A percentile compares a stretch with the other conserved stretches of the same genome.
phyloP scores from a whole-genome alignment of 306 rosid genomes.

The Parietaria judaica region DNA sequence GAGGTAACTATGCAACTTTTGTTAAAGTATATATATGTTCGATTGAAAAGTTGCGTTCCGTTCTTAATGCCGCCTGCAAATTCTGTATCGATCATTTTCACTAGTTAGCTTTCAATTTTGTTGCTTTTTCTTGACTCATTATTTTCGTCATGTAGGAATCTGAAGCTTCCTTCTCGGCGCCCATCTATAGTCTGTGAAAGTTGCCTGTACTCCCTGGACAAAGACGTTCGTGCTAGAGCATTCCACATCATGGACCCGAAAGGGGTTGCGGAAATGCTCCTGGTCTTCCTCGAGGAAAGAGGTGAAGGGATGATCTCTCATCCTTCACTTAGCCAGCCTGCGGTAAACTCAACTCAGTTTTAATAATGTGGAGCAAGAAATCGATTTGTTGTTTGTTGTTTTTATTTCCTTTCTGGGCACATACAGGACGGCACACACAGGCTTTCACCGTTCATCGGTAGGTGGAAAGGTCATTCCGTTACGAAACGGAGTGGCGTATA shows the following conservation, averaged over 20 bases:
- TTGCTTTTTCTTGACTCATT: neutral
- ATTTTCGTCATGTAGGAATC: constrained; percentile 48
- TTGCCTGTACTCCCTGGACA: constrained; percentile 62
- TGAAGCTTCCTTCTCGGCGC: constrained; percentile 78
- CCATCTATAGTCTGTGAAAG: constrained; percentile 92
- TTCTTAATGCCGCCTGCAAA: neutral
- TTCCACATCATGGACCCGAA: constrained; percentile 89
- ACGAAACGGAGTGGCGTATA: constrained; percentile 94
- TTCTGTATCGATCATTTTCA: neutral
- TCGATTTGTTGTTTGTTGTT: constrained; percentile 1
- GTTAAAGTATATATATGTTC: neutral
- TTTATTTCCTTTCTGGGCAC: constrained; percentile 7
- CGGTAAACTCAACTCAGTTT: constrained; percentile 28
- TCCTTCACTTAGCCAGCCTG: constrained; percentile 31
- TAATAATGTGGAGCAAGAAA: neutral
- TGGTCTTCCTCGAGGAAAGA: constrained; percentile 79
- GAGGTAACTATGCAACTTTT: constrained; percentile 22
- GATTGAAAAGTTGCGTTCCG: neutral
- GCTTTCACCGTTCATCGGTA: constrained; percentile 75
- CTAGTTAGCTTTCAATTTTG: constrained; percentile 4
- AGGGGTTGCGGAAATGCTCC: constrained; percentile 74
- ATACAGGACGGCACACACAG: constrained; percentile 34
- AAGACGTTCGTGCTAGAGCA: constrained; percentile 76
- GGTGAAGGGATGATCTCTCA: constrained; percentile 41
- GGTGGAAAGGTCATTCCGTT: constrained; percentile 78